Conservation (phyloP, 2,329 filamentous ascomycete species). For the Aspergillus viridinutans region DNA sequence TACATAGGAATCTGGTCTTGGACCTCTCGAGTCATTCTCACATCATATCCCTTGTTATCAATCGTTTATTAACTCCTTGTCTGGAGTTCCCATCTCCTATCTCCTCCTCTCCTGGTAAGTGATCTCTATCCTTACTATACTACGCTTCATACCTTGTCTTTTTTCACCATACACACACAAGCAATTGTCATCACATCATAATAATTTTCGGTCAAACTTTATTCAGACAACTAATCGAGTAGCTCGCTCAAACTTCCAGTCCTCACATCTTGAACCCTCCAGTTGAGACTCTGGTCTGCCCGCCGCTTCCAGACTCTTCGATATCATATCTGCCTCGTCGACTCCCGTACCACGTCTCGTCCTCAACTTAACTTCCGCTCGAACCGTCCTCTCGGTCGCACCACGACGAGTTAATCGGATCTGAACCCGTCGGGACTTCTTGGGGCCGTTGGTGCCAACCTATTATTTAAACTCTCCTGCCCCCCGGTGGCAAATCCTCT, state of each 20-base stretch:
- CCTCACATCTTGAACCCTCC: constrained; percentile 1
- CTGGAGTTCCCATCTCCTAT: neutral
- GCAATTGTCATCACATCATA: neutral
- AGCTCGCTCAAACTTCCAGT: neutral
- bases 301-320: constrained; percentile 29
- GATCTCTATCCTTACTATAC: neutral
- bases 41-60: neutral
- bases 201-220: neutral
- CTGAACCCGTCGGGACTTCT: constrained; percentile 21
- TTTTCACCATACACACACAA: neutral
- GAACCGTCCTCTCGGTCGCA: constrained; percentile 14
- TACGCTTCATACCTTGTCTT: neutral
- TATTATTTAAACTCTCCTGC: constrained; percentile 26
- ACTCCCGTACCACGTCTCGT: constrained; percentile 5
- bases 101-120: neutral
- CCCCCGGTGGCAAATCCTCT: constrained; percentile 26
- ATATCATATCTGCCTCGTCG: constrained; percentile 3
- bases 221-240: neutral
- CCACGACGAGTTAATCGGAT: constrained; percentile 22
- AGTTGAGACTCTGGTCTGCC: neutral
- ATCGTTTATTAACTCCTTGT: neutral
- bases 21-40: neutral
- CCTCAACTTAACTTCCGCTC: constrained; percentile 10
- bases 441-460: constrained; percentile 19
- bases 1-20: neutral